Evolutionary conservation across 495 filamentous ascomycete species (phyloP).

Genomic region (Penicillium nucicola): DNA sequence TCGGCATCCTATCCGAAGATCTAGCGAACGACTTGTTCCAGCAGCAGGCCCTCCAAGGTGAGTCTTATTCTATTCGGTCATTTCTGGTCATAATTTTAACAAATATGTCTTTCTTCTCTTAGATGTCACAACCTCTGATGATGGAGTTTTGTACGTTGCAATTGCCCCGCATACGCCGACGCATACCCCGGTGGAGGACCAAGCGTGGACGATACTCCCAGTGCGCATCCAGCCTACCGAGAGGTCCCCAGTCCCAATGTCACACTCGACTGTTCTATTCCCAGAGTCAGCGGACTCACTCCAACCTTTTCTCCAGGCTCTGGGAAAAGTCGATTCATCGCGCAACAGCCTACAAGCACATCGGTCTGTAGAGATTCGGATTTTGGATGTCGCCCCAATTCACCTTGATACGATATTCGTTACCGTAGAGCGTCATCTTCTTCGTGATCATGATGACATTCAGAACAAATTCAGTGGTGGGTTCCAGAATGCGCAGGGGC

Average conservation of each 20-base stretch:
- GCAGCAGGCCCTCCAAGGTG: slow-evolving; percentile 39
- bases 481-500: slow-evolving; percentile 38
- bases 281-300: slow-evolving; percentile 76
- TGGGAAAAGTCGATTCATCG: slow-evolving; percentile 58
- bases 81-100: background rate
- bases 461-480: slow-evolving; percentile 62
- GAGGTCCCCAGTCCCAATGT: slow-evolving; percentile 70
- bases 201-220: slow-evolving; percentile 81
- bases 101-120: background rate
- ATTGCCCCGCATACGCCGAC: slow-evolving; percentile 77
- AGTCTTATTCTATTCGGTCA: slow-evolving; percentile 10
- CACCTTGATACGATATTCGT: slow-evolving; percentile 81
- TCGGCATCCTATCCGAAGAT: slow-evolving; percentile 83
- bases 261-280: slow-evolving; percentile 76
- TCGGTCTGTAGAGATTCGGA: slow-evolving; percentile 71
- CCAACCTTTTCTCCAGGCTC: slow-evolving; percentile 65
- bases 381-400: slow-evolving; percentile 77
- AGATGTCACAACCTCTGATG: slow-evolving; percentile 21
- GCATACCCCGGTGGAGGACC: slow-evolving; percentile 55
- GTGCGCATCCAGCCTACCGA: slow-evolving; percentile 65
- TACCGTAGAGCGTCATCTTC: slow-evolving; percentile 72
- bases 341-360: slow-evolving; percentile 51
- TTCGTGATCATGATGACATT: slow-evolving; percentile 58
- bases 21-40: slow-evolving; percentile 81
- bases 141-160: slow-evolving; percentile 60